These are phyloP conservation scores for Juglanconis oblonga DNA, from an alignment of 2,329 filamentous ascomycete genomes.

Conservation along the genomic window DNA sequence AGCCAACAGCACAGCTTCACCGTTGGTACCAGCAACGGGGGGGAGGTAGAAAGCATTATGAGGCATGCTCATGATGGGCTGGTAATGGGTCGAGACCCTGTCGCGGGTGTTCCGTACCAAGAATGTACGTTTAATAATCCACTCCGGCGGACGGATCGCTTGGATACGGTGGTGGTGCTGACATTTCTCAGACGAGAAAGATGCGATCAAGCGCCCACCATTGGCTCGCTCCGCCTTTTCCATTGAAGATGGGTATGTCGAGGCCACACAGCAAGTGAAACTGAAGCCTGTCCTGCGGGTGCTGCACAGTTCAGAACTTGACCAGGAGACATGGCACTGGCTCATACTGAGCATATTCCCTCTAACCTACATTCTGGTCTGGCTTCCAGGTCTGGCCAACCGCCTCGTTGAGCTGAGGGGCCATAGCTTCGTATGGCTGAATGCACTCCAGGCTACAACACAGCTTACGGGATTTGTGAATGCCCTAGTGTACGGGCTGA, in stretches of 20 bases:
- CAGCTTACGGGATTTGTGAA: constrained; percentile 15
- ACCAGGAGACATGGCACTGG: constrained; percentile 16
- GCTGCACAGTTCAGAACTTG: constrained; percentile 5
- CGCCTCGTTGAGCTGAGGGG: constrained; percentile 14
- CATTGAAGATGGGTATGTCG: neutral
- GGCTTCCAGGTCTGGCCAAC: constrained; percentile 16
- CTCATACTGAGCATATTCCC: constrained; percentile 14
- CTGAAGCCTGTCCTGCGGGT: neutral
- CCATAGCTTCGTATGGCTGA: neutral
- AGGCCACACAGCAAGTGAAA: neutral
- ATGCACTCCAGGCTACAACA: constrained; percentile 12
- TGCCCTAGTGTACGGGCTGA: constrained; percentile 16
- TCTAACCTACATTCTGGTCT: constrained; percentile 15
- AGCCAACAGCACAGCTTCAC: constrained; percentile 5
- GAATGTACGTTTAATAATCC: neutral
- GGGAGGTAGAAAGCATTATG: neutral
- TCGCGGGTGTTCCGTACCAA: neutral
- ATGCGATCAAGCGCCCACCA: too few species aligned
- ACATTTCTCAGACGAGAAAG: too few species aligned
- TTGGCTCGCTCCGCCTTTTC: neutral
- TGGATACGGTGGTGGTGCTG: too few species aligned
- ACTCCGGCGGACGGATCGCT: too few species aligned
- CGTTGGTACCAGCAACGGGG: neutral
- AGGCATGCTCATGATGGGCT: constrained; percentile 1
- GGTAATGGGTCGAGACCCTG: neutral